Conservation (phyloP, 2,329 filamentous ascomycete genomes). For the Colletotrichum somersetense region DNA sequence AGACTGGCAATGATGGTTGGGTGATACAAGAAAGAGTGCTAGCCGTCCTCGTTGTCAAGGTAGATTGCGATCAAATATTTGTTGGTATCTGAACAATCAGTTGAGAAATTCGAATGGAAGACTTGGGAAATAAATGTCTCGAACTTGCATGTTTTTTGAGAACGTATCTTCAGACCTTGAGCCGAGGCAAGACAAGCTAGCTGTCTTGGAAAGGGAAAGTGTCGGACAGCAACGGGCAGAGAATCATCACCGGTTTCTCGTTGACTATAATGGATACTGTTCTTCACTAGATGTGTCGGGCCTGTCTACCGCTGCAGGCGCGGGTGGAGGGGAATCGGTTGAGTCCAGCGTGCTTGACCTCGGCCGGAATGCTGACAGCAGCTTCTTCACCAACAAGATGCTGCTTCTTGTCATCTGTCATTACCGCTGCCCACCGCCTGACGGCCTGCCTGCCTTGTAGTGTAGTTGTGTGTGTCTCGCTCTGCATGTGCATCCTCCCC, state of each 20-base stretch:
- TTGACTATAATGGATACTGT: background rate
- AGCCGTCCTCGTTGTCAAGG: background rate
- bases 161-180: constrained; percentile 6
- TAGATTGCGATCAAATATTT: background rate
- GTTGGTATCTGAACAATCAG: background rate
- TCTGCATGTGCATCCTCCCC: background rate
- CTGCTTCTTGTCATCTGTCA: background rate
- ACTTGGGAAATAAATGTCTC: constrained; percentile 19
- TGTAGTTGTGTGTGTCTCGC: background rate
- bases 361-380: background rate
- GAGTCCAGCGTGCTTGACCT: background rate
- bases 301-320: background rate
- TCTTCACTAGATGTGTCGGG: constrained; percentile 12
- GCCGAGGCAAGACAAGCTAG: constrained; percentile 17
- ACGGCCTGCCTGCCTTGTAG: background rate
- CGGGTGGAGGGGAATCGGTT: background rate
- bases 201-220: constrained; percentile 13
- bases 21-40: background rate
- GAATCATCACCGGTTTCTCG: constrained; percentile 1
- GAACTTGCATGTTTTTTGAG: constrained; percentile 4
- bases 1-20: background rate
- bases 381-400: constrained; percentile 8
- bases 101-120: background rate
- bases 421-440: background rate
- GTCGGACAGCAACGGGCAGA: constrained; percentile 14